phyloP scores from a whole-genome alignment of 2,329 filamentous ascomycete genomes.

The Scedosporium minutisporum region DNA sequence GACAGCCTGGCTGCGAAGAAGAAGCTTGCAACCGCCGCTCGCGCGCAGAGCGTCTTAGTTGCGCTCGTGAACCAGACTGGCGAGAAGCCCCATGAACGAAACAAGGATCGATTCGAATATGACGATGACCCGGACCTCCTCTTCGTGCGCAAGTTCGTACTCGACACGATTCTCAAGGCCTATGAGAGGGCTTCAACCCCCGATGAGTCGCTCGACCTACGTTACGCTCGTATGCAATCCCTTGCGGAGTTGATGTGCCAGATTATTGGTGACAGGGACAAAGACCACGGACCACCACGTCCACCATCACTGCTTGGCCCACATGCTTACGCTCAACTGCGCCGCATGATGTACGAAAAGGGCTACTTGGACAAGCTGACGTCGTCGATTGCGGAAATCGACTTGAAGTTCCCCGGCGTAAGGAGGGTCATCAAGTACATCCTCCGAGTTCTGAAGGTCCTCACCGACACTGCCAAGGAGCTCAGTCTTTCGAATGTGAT shows the following conservation, averaged over 20 bases:
- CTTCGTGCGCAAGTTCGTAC: slow-evolving; percentile 88
- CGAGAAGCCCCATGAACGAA: slow-evolving; percentile 56
- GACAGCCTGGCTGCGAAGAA: slow-evolving; percentile 77
- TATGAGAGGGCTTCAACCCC: slow-evolving; percentile 81
- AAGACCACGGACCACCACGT: slow-evolving; percentile 38
- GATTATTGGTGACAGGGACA: slow-evolving; percentile 76
- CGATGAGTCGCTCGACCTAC: slow-evolving; percentile 69
- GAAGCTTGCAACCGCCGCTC: slow-evolving; percentile 71
- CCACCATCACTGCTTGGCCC: slow-evolving; percentile 27
- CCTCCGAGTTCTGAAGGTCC: slow-evolving; percentile 73
- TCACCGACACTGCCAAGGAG: slow-evolving; percentile 79
- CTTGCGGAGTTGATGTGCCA: slow-evolving; percentile 87
- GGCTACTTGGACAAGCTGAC: slow-evolving; percentile 85
- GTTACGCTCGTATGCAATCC: slow-evolving; percentile 79
- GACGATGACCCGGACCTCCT: slow-evolving; percentile 77
- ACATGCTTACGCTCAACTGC: slow-evolving; percentile 70
- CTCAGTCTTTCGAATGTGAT: slow-evolving; percentile 76
- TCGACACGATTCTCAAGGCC: slow-evolving; percentile 84
- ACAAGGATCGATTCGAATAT: slow-evolving; percentile 48
- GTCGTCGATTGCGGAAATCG: slow-evolving; percentile 85
- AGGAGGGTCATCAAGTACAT: slow-evolving; percentile 97
- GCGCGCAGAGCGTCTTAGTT: slow-evolving; percentile 78
- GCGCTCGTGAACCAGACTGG: slow-evolving; percentile 81
- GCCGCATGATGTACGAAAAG: slow-evolving; percentile 97
- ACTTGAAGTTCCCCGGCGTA: slow-evolving; percentile 85